Evolutionary conservation across 2,329 filamentous ascomycete species (phyloP), one percentile per base, ranked within the genome.

Genomic region (Epichloe glyceriae): DNA sequence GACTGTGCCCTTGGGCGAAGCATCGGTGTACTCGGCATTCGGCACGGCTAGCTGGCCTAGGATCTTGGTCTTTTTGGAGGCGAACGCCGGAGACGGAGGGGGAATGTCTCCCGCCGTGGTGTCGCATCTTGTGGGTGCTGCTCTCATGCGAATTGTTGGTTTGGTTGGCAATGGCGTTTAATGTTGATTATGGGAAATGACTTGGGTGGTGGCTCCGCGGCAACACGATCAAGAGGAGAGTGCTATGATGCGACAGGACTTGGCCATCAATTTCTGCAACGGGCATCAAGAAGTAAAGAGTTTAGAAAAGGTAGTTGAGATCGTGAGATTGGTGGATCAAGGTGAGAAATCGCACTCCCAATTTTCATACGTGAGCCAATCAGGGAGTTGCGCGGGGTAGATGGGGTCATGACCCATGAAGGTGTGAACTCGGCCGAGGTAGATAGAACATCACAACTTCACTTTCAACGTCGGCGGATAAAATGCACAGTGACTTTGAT

Each of bases 1-100:
- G 19, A 97, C 78, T 0, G 82, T 85, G 15, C 90, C 91, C 70
- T 96, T 96, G 3, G 91, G 90, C 1, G 88, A 95, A 7, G 85
- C 76, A 67, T 96, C 91, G 40, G 80, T 79, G 67, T 95, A 95
- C 53, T 85, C 76, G 4, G 73, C 74, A 42, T 80, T 78, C 1
- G 88, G 85, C 3, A 81, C 73, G 8, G 79, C 71, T 3, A 96
- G 80, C 56, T 83, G 78, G 41, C 74, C 68, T 14, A 96, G 70
- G 56, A 95, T 94, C 53, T 76, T 81, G 48, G 68, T 64, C 67
- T 96, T 97, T 63, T 80, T 85, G 44, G 67, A 62, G 40, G 67
- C 47, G 61, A 86, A 87, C 37, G 57, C 53, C 14, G 61, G 51
- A 5, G 66, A 63, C 3, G 66, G 64, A n/a, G 49, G 15, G 62